Evolutionary conservation across 345 rosid species (phyloP).

Genomic region (Noccaea caerulescens): DNA sequence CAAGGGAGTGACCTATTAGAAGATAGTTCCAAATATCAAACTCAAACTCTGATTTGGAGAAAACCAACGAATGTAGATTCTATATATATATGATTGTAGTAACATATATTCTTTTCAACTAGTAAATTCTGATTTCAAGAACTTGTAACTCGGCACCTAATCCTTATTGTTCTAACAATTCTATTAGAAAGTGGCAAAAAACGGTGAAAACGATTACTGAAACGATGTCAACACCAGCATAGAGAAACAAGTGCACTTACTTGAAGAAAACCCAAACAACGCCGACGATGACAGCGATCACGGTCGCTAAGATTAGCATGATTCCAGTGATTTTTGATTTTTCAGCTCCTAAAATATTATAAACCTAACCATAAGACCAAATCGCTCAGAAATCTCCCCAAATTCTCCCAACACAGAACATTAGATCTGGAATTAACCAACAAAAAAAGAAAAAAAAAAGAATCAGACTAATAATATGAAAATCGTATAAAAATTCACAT

Average conservation of each 20-base stretch:
- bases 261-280: slow-evolving; percentile 42
- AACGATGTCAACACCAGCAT: neutral
- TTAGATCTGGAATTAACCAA: neutral
- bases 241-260: slow-evolving; percentile 24
- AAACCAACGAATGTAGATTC: slow-evolving; percentile 2
- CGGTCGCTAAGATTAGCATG: slow-evolving; percentile 24
- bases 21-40: slow-evolving; percentile 9
- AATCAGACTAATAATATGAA: neutral
- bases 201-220: neutral
- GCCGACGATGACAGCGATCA: slow-evolving; percentile 37
- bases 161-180: neutral
- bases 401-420: neutral
- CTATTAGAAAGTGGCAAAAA: neutral
- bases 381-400: neutral
- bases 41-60: neutral
- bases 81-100: neutral
- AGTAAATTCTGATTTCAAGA: no score
- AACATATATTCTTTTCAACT: neutral
- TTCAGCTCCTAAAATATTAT: slow-evolving; percentile 17
- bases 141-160: neutral
- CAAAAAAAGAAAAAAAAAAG: neutral
- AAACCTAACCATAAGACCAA: slow-evolving; percentile 13
- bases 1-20: slow-evolving; percentile 71
- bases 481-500: neutral
- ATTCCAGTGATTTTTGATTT: neutral